Percentiles rank a stretch among this genome's conserved stretches.
Conservation (phyloP, 306 rosid species). For the Quillaja saponaria region DNA sequence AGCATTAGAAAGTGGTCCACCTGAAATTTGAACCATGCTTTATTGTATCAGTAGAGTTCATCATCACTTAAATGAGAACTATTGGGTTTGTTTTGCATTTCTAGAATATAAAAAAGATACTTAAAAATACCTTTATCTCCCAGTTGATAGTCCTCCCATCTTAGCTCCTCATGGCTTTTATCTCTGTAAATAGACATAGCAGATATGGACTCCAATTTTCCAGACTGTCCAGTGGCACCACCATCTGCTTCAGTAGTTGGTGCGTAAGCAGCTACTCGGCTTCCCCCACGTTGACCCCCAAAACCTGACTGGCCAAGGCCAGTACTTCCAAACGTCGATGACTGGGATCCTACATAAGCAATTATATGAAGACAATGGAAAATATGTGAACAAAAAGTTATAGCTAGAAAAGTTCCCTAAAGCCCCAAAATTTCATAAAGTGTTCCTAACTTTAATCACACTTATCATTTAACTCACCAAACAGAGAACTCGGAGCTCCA, state of each 20-base stretch:
- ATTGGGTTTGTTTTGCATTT: background rate
- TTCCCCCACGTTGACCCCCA: slow-evolving; percentile 86
- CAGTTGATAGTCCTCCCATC: slow-evolving; percentile 96
- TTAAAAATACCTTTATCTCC: slow-evolving; percentile 74
- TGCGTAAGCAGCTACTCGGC: slow-evolving; percentile 66
- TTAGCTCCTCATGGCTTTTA: slow-evolving; percentile 91
- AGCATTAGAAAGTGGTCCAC: slow-evolving; percentile 74
- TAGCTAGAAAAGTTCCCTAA: background rate
- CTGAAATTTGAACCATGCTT: slow-evolving; percentile 44
- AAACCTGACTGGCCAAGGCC: slow-evolving; percentile 67
- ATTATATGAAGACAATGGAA: slow-evolving; percentile 18
- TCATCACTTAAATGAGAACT: background rate
- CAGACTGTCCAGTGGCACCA: slow-evolving; percentile 60
- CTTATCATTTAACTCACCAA: slow-evolving; percentile 55
- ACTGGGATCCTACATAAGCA: slow-evolving; percentile 59
- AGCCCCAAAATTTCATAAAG: slow-evolving; percentile 20
- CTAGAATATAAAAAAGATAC: background rate
- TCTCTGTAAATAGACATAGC: slow-evolving; percentile 89
- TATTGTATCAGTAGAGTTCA: slow-evolving; percentile 16
- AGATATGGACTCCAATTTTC: slow-evolving; percentile 85
- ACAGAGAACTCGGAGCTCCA: slow-evolving; percentile 77
- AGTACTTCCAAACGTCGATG: slow-evolving; percentile 61
- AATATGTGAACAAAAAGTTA: slow-evolving; percentile 1
- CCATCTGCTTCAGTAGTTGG: slow-evolving; percentile 75
- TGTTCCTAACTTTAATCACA: slow-evolving; percentile 6